Conservation (phyloP, 441 rosid species). For the Corymbia calophylla region DNA sequence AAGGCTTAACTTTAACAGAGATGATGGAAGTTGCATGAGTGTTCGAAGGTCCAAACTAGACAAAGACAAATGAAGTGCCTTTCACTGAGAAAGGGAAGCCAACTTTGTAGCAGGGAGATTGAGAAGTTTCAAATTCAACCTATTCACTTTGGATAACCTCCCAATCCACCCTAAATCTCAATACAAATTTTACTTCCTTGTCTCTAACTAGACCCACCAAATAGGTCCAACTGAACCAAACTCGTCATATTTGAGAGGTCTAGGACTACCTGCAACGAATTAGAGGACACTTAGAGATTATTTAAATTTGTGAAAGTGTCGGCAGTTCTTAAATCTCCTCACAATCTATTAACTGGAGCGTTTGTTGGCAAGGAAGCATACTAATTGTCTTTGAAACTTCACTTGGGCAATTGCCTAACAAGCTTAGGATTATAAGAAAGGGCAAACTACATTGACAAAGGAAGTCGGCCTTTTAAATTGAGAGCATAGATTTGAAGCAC, state of each 20-base stretch:
- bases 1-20: neutral
- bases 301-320: neutral
- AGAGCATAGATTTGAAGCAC: neutral
- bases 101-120: neutral
- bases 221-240: neutral
- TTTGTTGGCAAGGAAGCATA: neutral
- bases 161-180: neutral
- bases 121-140: neutral
- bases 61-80: neutral
- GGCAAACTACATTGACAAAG: neutral
- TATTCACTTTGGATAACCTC: no score
- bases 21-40: neutral
- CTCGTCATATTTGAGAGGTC: neutral
- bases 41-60: neutral
- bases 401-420: neutral
- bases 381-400: neutral
- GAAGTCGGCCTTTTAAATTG: neutral
- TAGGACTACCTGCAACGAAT: neutral
- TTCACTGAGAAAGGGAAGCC: neutral
- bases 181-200: neutral
- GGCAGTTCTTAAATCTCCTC: neutral
- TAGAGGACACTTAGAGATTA: neutral
- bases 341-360: neutral
- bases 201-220: neutral
- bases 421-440: neutral